Evolutionary conservation across 2,329 filamentous ascomycete species (phyloP).

Genomic region (Ophiocordyceps camponoti-floridani): DNA sequence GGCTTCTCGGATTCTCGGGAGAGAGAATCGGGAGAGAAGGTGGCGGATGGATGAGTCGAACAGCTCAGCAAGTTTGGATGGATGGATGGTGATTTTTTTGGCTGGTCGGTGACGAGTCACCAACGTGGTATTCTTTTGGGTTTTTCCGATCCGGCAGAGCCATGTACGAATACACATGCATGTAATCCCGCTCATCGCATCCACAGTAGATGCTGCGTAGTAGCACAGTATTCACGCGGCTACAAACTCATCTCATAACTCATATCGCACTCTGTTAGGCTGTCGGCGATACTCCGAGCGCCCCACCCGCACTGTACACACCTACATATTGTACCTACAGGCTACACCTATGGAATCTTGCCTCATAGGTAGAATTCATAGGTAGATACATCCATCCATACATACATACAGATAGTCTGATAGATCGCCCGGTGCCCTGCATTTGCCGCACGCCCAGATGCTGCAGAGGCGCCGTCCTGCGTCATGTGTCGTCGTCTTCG

Average conservation of each 20-base stretch:
- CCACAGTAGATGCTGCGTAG: no score
- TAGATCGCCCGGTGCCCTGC: not conserved
- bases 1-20: not conserved
- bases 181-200: no score
- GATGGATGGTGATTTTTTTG: conserved; percentile 2
- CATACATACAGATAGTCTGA: not conserved
- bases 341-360: no score
- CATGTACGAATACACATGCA: no score
- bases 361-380: no score
- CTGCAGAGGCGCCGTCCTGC: not conserved
- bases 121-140: not conserved
- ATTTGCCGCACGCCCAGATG: not conserved
- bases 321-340: no score
- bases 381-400: no score
- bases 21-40: not conserved
- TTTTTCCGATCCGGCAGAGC: not conserved
- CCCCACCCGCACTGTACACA: no score
- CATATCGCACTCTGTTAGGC: no score
- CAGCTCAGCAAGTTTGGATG: not conserved
- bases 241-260: no score
- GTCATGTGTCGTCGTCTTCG: not conserved
- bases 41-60: not conserved
- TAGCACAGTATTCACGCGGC: no score
- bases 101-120: conserved; percentile 9
- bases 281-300: no score